Base-by-base conservation (phyloP, 495 filamentous ascomycete genomes). In the Neurospora terricola region DNA sequence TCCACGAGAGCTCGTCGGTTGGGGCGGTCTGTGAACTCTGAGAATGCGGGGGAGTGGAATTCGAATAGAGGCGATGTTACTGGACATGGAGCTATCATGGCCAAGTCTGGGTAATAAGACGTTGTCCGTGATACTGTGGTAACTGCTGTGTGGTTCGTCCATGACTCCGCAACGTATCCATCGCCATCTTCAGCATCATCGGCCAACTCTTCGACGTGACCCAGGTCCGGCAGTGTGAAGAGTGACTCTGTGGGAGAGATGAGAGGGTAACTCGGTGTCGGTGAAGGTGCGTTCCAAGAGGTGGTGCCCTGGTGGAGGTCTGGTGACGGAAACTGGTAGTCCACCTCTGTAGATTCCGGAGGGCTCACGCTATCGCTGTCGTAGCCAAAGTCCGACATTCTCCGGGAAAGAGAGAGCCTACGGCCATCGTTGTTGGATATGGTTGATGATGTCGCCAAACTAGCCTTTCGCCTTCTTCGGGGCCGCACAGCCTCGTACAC, bases 401-500 rank as follows among this genome's bases (percentile, higher is more conserved):
- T 71, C 16, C 78, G 76, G 39, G 70, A 62, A 0, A 71, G 40
- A 48, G 74, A 70, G 5, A 71, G 59, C 43, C 59, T 70, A 18
- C 40, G 36, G 27, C 7, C 27, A 18, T 66, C 27, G 3, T 66
- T 16, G 54, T 34, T 34, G 2, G 76, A 66, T 10, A 54, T 69
- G 6, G 69, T 54, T 34, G 36, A 62, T 18, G 73, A 70, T 7
- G 70, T 40, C 10, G 72, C 23, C 16, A 76, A 78, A 4, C 84
- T 83, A 11, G 79, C 81, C 75, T 83, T 84, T 79, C 84, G 84
- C 59, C 87, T 77, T 77, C 89, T 88, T 27, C 88, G 84, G 2
- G 88, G 88, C 66, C 86, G 87, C 30, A 88, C 84, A 9, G 83
- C 78, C 45, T 89, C 88, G 74, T 90, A 90, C 54, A 81, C 81